Percentiles rank a stretch among this genome's conserved stretches.
phyloP scores from a whole-genome alignment of 2,329 filamentous ascomycete genomes.

The Periconia sp. region DNA sequence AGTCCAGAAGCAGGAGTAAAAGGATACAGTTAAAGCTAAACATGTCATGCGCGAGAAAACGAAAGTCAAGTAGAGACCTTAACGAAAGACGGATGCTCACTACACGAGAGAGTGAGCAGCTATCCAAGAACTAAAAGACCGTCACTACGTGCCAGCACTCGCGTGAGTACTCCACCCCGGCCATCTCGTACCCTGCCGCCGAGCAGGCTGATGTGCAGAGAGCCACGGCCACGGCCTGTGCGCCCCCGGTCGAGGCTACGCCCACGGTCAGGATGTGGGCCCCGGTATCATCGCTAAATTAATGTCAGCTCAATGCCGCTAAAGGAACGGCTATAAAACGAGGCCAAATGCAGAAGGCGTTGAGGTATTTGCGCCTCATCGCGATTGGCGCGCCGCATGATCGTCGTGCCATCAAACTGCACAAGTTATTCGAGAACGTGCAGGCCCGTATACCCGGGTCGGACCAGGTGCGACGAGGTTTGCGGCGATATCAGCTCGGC shows the following conservation, averaged over 20 bases:
- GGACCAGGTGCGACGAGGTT: too few relatives aligned
- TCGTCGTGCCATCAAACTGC: too few relatives aligned
- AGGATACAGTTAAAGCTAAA: conserved; percentile 1
- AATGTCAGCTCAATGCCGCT: conserved; percentile 16
- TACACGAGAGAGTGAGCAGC: too few relatives aligned
- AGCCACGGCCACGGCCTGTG: conserved; percentile 18
- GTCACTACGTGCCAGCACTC: conserved; percentile 30
- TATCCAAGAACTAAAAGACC: too few relatives aligned
- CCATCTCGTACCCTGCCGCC: conserved; percentile 18
- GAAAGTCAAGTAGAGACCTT: background rate
- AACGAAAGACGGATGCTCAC: conserved; percentile 12
- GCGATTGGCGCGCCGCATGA: conserved; percentile 9
- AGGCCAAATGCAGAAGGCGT: conserved; percentile 8
- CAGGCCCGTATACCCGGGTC: too few relatives aligned
- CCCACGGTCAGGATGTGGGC: conserved; percentile 13
- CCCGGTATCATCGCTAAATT: conserved; percentile 16
- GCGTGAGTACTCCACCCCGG: conserved; percentile 24
- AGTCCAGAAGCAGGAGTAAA: conserved; percentile 19
- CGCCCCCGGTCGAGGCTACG: conserved; percentile 12
- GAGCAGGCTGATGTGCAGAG: conserved; percentile 24
- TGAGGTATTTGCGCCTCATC: background rate
- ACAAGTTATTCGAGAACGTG: too few relatives aligned
- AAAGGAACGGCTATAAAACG: background rate
- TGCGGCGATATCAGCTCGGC: too few relatives aligned
- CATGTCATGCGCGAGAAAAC: conserved; percentile 5